Conservation (phyloP, 176 grass and related monocot genomes). For the Olyra latifolia region DNA sequence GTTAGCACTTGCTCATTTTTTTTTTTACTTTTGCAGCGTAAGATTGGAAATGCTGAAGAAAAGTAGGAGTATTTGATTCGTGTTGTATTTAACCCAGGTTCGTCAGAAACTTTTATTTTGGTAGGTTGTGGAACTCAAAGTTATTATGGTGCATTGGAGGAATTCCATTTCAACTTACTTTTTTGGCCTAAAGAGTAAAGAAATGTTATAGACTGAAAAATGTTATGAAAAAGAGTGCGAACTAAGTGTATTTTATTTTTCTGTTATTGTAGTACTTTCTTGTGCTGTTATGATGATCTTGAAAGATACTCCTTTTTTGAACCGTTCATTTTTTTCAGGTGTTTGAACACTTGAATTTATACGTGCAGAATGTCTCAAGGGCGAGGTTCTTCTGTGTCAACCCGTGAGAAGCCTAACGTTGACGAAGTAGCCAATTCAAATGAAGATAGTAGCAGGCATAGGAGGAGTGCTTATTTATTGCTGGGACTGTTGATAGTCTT, state of each 20-base stretch:
- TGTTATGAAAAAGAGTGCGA: not conserved
- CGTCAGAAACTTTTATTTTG: not conserved
- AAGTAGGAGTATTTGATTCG: not conserved
- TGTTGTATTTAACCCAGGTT: constrained; percentile 14
- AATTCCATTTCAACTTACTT: not conserved
- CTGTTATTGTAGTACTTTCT: not conserved
- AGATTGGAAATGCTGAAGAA: not conserved
- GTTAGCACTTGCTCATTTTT: not conserved
- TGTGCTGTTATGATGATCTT: not conserved
- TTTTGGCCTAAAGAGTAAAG: not conserved
- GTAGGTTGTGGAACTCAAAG: not conserved
- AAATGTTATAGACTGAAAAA: not conserved
- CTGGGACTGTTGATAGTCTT: constrained; percentile 68
- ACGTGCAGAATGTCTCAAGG: constrained; percentile 40
- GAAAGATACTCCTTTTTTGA: not conserved
- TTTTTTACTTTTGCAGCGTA: not conserved
- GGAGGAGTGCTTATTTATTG: constrained; percentile 67
- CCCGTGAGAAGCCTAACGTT: constrained; percentile 29
- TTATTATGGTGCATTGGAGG: not conserved
- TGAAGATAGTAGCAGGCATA: constrained; percentile 39
- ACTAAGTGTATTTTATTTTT: not conserved
- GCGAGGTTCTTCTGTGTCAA: constrained; percentile 34
- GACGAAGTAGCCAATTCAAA: constrained; percentile 22
- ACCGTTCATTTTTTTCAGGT: constrained; percentile 3
- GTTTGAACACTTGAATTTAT: constrained; percentile 15